Conservation (phyloP, 805 yeast genomes). For the Myxozyma neglecta region DNA sequence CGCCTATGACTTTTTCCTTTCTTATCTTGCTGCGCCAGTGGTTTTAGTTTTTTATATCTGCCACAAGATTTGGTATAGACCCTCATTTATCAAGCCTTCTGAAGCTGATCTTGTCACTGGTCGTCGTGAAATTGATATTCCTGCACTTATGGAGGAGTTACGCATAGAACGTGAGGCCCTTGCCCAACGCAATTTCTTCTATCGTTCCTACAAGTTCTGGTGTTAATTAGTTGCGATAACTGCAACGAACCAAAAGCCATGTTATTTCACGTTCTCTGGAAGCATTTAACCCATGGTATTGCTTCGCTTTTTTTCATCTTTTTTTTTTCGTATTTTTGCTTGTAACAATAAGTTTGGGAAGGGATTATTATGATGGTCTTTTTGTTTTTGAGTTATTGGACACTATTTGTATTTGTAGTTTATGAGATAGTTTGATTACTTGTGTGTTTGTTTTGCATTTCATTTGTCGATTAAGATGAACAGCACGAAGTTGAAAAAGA, state of each 20-base stretch:
- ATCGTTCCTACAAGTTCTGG: constrained; percentile 59
- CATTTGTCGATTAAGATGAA: too few species aligned
- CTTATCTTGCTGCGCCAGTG: constrained; percentile 53
- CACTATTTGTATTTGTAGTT: background rate
- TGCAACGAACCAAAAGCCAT: too few species aligned
- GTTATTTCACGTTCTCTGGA: constrained; percentile 49
- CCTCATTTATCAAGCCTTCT: constrained; percentile 46
- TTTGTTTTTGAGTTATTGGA: background rate
- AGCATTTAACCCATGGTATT: constrained; percentile 32
- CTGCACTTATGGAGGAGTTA: constrained; percentile 55
- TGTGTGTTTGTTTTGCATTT: background rate
- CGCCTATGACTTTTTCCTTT: constrained; percentile 51
- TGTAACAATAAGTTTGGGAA: background rate
- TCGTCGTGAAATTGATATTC: constrained; percentile 60
- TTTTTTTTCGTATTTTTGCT: background rate
- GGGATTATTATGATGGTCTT: background rate
- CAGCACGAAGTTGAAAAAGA: too few species aligned
- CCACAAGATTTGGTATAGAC: constrained; percentile 51
- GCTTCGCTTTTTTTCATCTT: background rate
- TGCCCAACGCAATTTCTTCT: constrained; percentile 48
- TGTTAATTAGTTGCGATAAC: constrained; percentile 42
- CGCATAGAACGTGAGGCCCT: constrained; percentile 57
- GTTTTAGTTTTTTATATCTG: constrained; percentile 48
- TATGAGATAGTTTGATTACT: background rate
- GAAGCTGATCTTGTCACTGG: constrained; percentile 65